phyloP scores from a whole-genome alignment of 257 asterid species.

The Solanum appendiculatum region DNA sequence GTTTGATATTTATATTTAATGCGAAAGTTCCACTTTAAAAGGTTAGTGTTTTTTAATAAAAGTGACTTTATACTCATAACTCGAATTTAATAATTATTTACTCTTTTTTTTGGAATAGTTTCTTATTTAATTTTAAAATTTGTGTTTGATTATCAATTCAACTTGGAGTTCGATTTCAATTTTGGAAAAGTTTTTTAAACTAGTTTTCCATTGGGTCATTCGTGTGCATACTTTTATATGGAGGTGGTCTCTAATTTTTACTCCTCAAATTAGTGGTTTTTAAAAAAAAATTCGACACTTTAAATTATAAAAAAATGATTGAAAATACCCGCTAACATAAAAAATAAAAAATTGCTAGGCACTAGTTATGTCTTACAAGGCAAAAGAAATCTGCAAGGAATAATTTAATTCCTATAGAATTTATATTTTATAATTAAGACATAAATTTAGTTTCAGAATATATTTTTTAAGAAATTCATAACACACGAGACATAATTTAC shows the following conservation, averaged over 20 bases:
- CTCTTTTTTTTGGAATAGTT: not conserved
- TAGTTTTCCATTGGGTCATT: not conserved
- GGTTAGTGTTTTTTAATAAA: not conserved
- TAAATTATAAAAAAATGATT: too few species aligned
- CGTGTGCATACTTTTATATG: not conserved
- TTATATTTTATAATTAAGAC: too few species aligned
- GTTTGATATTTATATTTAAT: not conserved
- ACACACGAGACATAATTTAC: not conserved
- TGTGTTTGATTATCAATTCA: not conserved
- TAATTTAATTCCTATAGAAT: too few species aligned
- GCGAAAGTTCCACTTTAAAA: too few species aligned
- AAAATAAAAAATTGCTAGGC: not conserved
- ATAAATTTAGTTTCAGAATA: too few species aligned
- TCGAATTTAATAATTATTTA: too few species aligned
- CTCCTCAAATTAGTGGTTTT: not conserved
- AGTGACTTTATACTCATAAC: not conserved
- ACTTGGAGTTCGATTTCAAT: not conserved
- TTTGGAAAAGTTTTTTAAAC: not conserved
- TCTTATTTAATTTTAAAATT: rapidly evolving
- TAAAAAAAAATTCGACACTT: too few species aligned
- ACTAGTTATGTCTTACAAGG: not conserved
- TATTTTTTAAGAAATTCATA: too few species aligned
- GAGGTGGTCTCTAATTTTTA: too few species aligned
- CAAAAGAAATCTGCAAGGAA: not conserved
- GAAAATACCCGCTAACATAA: too few species aligned